These are phyloP conservation scores for Phytophthora litchii DNA, from an alignment of 352 stramenopile species.

Conservation along the genomic window DNA sequence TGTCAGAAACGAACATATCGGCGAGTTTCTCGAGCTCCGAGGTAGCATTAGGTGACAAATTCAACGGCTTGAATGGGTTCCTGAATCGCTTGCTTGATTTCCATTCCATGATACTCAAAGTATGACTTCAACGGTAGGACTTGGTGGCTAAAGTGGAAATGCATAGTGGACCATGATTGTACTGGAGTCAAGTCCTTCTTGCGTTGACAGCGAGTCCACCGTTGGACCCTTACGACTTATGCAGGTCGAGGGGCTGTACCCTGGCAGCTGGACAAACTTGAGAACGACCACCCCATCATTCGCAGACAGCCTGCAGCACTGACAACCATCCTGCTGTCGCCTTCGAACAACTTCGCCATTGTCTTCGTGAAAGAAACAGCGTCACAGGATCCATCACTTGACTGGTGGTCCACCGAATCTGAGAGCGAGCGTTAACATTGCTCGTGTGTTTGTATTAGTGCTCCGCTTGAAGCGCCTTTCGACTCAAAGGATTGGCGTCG, in stretches of 20 bases:
- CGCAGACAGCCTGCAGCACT: not conserved
- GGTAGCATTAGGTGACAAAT: slow-evolving; percentile 28
- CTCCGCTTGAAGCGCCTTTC: slow-evolving; percentile 8
- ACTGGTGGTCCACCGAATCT: slow-evolving; percentile 3
- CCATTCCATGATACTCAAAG: slow-evolving; percentile 23
- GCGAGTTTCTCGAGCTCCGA: slow-evolving; percentile 38
- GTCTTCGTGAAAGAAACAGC: no score
- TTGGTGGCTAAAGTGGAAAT: slow-evolving; percentile 14
- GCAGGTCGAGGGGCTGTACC: slow-evolving; percentile 13
- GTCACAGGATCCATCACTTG: no score
- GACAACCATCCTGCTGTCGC: slow-evolving; percentile 1
- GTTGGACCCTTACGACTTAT: slow-evolving; percentile 6
- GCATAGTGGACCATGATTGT: slow-evolving; percentile 2
- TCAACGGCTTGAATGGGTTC: slow-evolving; percentile 36
- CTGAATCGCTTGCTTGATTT: slow-evolving; percentile 30
- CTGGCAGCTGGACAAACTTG: slow-evolving; percentile 21
- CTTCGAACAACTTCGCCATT: no score
- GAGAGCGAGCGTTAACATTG: not conserved
- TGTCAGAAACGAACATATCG: slow-evolving; percentile 34
- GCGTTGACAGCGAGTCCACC: slow-evolving; percentile 12
- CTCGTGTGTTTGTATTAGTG: no score
- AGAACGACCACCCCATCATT: slow-evolving; percentile 9
- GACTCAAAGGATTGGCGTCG: not conserved
- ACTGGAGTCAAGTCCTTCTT: slow-evolving; percentile 1
- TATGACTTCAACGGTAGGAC: not conserved